These are phyloP conservation scores for Didymella glomerata DNA, from an alignment of 2,329 filamentous ascomycete genomes.

Conservation along the genomic window DNA sequence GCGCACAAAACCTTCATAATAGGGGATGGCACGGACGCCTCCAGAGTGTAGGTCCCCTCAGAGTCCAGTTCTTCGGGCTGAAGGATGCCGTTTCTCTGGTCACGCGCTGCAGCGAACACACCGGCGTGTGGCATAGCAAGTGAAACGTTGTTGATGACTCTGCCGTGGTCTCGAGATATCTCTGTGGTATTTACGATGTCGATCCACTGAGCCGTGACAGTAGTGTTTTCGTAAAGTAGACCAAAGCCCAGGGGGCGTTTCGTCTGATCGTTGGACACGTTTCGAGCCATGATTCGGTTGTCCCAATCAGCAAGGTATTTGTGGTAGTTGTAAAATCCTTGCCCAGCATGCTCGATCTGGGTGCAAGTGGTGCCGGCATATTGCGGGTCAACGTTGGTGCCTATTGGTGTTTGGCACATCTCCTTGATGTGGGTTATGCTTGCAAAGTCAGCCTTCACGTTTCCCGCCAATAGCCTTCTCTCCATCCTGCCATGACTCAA, in stretches of 20 bases:
- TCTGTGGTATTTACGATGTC: slow-evolving; percentile 64
- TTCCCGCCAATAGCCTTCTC: slow-evolving; percentile 60
- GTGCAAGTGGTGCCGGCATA: slow-evolving; percentile 67
- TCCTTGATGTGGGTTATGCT: slow-evolving; percentile 66
- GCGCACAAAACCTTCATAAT: slow-evolving; percentile 77
- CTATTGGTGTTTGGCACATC: slow-evolving; percentile 70
- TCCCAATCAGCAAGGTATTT: slow-evolving; percentile 68
- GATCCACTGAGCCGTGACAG: slow-evolving; percentile 74
- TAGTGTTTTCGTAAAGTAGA: slow-evolving; percentile 76
- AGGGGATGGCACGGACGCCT: slow-evolving; percentile 74
- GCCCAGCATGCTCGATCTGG: slow-evolving; percentile 73
- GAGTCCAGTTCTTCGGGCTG: slow-evolving; percentile 70
- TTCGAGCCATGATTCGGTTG: slow-evolving; percentile 55
- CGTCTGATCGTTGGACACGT: slow-evolving; percentile 53
- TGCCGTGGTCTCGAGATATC: slow-evolving; percentile 59
- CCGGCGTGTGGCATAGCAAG: slow-evolving; percentile 79
- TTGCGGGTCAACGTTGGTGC: slow-evolving; percentile 47
- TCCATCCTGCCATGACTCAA: slow-evolving; percentile 67
- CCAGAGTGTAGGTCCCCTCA: slow-evolving; percentile 72
- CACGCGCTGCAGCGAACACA: slow-evolving; percentile 70
- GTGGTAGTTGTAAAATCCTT: slow-evolving; percentile 74
- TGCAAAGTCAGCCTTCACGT: slow-evolving; percentile 69
- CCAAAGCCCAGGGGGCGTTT: slow-evolving; percentile 68
- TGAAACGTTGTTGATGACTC: slow-evolving; percentile 78
- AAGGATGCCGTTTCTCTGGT: slow-evolving; percentile 70